Conservation (phyloP, 352 stramenopile genomes). For the Peronosclerospora sorghi region DNA sequence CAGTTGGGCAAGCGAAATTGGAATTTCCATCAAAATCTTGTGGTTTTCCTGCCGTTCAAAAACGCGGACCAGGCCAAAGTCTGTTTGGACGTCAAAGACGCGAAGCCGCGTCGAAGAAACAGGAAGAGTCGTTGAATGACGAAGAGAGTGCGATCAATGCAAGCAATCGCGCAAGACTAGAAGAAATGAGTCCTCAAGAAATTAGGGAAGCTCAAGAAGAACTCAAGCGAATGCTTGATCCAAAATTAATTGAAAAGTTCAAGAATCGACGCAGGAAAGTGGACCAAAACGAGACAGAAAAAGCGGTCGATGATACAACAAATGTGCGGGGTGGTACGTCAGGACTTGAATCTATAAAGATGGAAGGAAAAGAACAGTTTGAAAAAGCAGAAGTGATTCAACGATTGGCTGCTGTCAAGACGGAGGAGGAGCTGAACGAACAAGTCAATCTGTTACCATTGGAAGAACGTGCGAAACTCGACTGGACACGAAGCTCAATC, state of each 20-base stretch:
- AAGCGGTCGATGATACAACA: not conserved
- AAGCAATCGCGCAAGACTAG: constrained; percentile 38
- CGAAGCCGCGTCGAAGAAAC: constrained; percentile 1
- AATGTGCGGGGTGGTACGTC: not conserved
- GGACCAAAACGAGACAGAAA: constrained; percentile 1
- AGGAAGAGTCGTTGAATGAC: constrained; percentile 9
- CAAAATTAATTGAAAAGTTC: constrained; percentile 55
- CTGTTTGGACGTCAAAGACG: constrained; percentile 54
- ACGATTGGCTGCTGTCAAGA: constrained; percentile 44
- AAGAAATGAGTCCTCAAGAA: constrained; percentile 54
- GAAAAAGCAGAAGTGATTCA: constrained; percentile 21
- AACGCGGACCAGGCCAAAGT: constrained; percentile 36
- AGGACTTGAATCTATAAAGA: constrained; percentile 1
- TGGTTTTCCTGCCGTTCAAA: constrained; percentile 50
- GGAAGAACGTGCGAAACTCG: constrained; percentile 66
- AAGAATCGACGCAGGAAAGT: constrained; percentile 20
- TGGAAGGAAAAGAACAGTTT: constrained; percentile 1
- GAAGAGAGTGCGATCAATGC: constrained; percentile 48
- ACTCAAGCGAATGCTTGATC: constrained; percentile 45
- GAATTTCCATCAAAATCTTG: constrained; percentile 21
- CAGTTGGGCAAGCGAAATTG: constrained; percentile 25
- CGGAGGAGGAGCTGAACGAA: constrained; percentile 45
- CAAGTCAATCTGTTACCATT: constrained; percentile 33
- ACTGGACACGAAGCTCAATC: constrained; percentile 45
- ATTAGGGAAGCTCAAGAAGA: constrained; percentile 66